Evolutionary conservation across 2,329 filamentous ascomycete species (phyloP).

Genomic region (Claviceps pazoutovae): DNA sequence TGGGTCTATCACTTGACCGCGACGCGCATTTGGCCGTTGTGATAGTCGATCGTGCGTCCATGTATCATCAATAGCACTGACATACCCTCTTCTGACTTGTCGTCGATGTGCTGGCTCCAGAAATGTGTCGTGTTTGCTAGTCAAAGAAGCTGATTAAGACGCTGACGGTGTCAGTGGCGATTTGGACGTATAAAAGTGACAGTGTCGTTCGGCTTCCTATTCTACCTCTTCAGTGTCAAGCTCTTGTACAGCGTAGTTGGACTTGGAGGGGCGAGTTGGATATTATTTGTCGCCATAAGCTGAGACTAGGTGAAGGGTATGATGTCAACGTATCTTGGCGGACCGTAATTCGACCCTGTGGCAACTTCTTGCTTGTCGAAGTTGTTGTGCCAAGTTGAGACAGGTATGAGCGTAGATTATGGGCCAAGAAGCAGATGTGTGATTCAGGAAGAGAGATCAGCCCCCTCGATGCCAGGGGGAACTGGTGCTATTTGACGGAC

Average conservation of each 20-base stretch:
- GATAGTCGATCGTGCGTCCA: conserved; percentile 31
- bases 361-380: conserved; percentile 16
- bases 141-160: neutral
- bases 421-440: conserved; percentile 9
- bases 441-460: conserved; percentile 8
- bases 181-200: neutral
- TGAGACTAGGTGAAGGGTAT: conserved; percentile 3
- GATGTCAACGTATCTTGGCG: neutral
- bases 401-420: conserved; percentile 12
- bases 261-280: neutral
- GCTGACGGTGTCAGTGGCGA: neutral
- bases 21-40: conserved; percentile 27
- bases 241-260: neutral
- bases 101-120: neutral
- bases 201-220: neutral
- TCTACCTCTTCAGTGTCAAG: neutral
- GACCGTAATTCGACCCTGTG: conserved; percentile 11
- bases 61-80: conserved; percentile 29
- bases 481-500: conserved; percentile 17
- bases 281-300: conserved; percentile 1
- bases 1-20: conserved; percentile 33
- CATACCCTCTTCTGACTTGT: conserved; percentile 18
- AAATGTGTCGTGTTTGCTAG: neutral
- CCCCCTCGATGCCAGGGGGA: conserved; percentile 16
- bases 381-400: conserved; percentile 13